These are phyloP conservation scores for Amanita exitialis DNA, from an alignment of 768 basidiomycete genomes.

Conservation along the genomic window DNA sequence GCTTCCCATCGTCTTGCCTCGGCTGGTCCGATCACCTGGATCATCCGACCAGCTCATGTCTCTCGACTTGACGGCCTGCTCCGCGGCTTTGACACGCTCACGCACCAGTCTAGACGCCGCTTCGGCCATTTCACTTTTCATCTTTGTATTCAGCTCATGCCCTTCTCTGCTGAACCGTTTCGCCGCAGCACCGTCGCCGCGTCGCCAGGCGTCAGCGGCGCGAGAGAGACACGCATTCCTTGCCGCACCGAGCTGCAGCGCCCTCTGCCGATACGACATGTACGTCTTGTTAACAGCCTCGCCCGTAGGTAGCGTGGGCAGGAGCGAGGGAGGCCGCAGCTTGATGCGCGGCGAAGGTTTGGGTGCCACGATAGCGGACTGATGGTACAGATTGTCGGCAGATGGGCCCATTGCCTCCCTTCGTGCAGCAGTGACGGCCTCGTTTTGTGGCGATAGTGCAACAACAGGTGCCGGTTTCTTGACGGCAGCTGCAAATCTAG, in stretches of 20 bases:
- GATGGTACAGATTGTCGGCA: conserved; percentile 54
- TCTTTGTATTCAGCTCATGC: conserved; percentile 86
- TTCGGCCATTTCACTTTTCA: conserved; percentile 75
- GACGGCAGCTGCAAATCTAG: conserved; percentile 83
- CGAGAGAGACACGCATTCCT: conserved; percentile 90
- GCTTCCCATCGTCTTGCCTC: conserved; percentile 70
- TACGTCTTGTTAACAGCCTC: conserved; percentile 73
- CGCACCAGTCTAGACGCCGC: conserved; percentile 81
- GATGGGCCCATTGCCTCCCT: conserved; percentile 49
- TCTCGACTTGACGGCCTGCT: conserved; percentile 63
- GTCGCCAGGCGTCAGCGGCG: conserved; percentile 92
- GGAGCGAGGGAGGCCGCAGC: conserved; percentile 68
- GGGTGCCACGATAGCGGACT: conserved; percentile 65
- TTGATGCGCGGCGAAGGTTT: conserved; percentile 79
- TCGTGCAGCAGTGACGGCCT: conserved; percentile 34
- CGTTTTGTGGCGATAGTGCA: conserved; percentile 14
- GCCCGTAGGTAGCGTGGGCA: conserved; percentile 88
- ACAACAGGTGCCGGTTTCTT: conserved; percentile 48
- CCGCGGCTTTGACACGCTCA: conserved; percentile 68
- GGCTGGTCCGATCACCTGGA: conserved; percentile 59
- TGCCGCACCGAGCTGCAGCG: conserved; percentile 86
- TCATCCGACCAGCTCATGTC: conserved; percentile 80
- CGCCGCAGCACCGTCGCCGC: conserved; percentile 92
- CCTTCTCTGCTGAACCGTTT: conserved; percentile 93
- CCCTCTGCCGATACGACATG: conserved; percentile 80